Evolutionary conservation across 2,329 filamentous ascomycete genomes (phyloP).

Genomic region (Helminthosporium solani): DNA sequence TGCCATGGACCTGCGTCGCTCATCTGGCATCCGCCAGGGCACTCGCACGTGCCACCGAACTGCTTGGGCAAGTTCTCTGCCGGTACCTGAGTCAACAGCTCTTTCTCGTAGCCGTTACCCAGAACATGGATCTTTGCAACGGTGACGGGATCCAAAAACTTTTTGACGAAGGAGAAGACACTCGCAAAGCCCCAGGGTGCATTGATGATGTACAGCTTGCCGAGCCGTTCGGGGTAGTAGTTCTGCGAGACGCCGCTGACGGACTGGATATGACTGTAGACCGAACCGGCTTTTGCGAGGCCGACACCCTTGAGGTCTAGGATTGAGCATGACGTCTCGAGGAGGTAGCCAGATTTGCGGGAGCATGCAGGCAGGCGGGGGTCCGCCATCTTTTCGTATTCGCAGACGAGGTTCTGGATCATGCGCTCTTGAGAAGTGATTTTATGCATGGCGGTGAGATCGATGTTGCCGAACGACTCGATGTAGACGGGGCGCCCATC

Average conservation of each 20-base stretch:
- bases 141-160: conserved; percentile 94
- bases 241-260: conserved; percentile 92
- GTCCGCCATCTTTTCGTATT: conserved; percentile 96
- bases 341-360: conserved; percentile 81
- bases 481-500: conserved; percentile 97
- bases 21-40: conserved; percentile 76
- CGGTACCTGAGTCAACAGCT: conserved; percentile 81
- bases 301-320: conserved; percentile 97
- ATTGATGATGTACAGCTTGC: conserved; percentile 97
- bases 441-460: conserved; percentile 85
- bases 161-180: conserved; percentile 84
- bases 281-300: conserved; percentile 74
- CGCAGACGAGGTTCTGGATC: conserved; percentile 92
- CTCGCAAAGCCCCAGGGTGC: conserved; percentile 91
- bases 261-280: conserved; percentile 83
- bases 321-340: conserved; percentile 97
- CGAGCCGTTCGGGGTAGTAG: conserved; percentile 97
- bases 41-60: conserved; percentile 83
- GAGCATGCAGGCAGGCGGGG: conserved; percentile 93
- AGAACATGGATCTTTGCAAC: conserved; percentile 94
- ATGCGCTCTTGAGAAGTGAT: conserved; percentile 92
- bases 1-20: conserved; percentile 92
- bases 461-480: conserved; percentile 91
- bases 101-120: conserved; percentile 75
- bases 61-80: conserved; percentile 84